Evolutionary conservation across 164 flowering plant species (phyloP).

Genomic region (Vitis vinifera): DNA sequence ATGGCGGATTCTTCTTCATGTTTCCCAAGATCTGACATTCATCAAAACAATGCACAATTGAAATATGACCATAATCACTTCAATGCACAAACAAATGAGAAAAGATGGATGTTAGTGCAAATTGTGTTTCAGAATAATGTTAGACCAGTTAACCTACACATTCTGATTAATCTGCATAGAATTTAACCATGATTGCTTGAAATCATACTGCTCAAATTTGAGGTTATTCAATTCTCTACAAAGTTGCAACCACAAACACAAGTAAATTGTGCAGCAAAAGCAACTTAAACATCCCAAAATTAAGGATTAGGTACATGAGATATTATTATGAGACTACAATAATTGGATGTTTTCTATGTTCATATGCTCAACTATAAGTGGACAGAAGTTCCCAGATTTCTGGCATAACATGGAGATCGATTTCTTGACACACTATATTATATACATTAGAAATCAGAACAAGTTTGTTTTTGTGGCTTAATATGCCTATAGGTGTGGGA

Average conservation of each 20-base stretch:
- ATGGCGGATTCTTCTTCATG: slow-evolving; percentile 53
- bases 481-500: too few relatives aligned
- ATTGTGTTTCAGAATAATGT: neutral
- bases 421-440: too few relatives aligned
- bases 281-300: too few relatives aligned
- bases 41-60: slow-evolving; percentile 5
- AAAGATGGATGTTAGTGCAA: neutral
- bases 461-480: too few relatives aligned
- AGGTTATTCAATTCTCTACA: neutral
- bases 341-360: too few relatives aligned
- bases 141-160: neutral
- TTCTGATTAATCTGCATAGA: neutral
- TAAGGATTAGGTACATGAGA: too few relatives aligned
- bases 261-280: neutral
- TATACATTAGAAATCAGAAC: too few relatives aligned
- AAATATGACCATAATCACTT: neutral
- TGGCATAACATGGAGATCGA: too few relatives aligned
- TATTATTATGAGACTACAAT: too few relatives aligned
- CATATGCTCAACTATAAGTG: too few relatives aligned
- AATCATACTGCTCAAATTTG: neutral
- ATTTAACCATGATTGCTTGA: neutral
- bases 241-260: neutral
- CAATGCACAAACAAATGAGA: neutral
- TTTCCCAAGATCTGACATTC: slow-evolving; percentile 68
- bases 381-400: too few relatives aligned